Conservation (phyloP, 495 filamentous ascomycete species). For the Penicillium bialowiezense region DNA sequence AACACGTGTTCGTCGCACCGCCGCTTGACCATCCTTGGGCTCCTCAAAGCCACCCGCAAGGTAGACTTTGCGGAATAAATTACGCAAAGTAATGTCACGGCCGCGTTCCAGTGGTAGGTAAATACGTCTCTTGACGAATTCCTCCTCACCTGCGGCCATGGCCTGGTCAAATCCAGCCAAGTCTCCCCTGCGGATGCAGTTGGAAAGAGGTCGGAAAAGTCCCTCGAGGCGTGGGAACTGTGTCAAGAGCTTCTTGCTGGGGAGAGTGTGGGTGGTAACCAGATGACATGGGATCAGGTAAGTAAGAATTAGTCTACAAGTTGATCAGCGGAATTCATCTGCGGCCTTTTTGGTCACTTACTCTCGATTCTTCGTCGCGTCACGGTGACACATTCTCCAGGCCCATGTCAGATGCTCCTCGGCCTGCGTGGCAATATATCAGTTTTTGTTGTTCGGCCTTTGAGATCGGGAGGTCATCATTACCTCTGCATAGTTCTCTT, state of each 20-base stretch:
- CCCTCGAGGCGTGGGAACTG: conserved; percentile 73
- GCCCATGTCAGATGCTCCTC: conserved; percentile 77
- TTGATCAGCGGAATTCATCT: conserved; percentile 47
- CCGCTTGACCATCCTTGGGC: conserved; percentile 59
- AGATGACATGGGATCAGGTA: conserved; percentile 92
- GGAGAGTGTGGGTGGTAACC: conserved; percentile 80
- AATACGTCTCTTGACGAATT: conserved; percentile 92
- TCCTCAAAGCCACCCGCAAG: conserved; percentile 76
- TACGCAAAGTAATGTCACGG: conserved; percentile 85
- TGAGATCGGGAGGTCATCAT: conserved; percentile 1
- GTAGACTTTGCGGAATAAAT: conserved; percentile 87
- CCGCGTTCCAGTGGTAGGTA: conserved; percentile 91
- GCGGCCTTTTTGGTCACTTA: conserved; percentile 37
- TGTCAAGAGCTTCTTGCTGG: conserved; percentile 64
- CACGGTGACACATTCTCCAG: conserved; percentile 70
- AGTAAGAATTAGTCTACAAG: conserved; percentile 76
- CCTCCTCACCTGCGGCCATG: conserved; percentile 72
- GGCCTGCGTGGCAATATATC: conserved; percentile 47
- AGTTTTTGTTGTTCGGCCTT: conserved; percentile 15
- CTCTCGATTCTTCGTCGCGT: conserved; percentile 74
- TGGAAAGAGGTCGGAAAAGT: conserved; percentile 73
- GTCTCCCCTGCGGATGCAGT: conserved; percentile 77
- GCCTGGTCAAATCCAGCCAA: conserved; percentile 82
- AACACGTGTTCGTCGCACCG: conserved; percentile 70
- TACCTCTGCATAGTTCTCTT: conserved; percentile 84